Evolutionary conservation across 495 filamentous ascomycete genomes (phyloP), one percentile per base, ranked within the genome.

Genomic region (Hypoxylon lienhwacheense): DNA sequence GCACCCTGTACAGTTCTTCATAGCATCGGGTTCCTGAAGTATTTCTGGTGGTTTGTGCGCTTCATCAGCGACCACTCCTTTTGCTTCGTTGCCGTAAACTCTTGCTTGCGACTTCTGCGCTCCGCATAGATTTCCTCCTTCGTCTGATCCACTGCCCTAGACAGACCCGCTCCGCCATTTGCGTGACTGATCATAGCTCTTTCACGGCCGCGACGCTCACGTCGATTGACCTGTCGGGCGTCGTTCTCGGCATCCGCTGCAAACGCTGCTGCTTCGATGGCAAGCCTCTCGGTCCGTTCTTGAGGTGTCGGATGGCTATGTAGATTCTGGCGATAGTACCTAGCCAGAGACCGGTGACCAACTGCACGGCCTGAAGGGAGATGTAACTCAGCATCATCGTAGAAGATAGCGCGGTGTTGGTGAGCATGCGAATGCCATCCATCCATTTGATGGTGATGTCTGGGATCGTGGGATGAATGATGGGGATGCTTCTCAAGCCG

Each of bases 261-360:
- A 12, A 56, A 44, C 16, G 61, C 66, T 35, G 66, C 72, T 16
- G 69, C 75, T 53, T 84, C 79, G 16, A 80, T 76, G 24, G 81
- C 81, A 46, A 77, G 54, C 67, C 74, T 68, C 73, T 81, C 74
- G 64, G 78, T 71, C 34, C 80, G 81, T 66, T 95, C 90, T 11
- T 82, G 81, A 0, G 81, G 69, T 4, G 85, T 81, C 2, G 88
- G 89, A 71, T 95, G 81, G 68, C 77, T 86, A 74, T 89, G 86
- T 25, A 97, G 75, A 71, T 97, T 97, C 73, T 98, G 93, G 40
- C 90, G 87, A 71, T 83, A 98, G 71, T 96, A 97, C 43, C 78
- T 81, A 53, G 86, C 84, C 11, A 95, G 74, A 5, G 88, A 91
- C 45, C 93, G 83, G 67, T 97, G 95, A 32, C 93, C 93, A 26